A percentile compares a stretch with the other conserved stretches of the same genome.
phyloP scores from a whole-genome alignment of 352 stramenopile genomes.

The Pythium rhizo-oryzae region DNA sequence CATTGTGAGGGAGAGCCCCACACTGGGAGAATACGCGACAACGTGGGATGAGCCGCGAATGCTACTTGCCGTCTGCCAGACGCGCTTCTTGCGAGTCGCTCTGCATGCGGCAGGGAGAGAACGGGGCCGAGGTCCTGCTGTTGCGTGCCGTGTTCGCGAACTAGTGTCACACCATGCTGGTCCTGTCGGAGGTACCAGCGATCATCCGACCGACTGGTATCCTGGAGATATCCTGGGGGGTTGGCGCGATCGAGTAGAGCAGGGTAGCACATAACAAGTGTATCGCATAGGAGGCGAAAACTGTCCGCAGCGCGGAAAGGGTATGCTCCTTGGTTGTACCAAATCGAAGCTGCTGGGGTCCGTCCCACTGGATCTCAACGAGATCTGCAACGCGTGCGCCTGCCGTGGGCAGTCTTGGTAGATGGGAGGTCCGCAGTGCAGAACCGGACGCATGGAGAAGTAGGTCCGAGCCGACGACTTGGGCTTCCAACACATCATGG shows the following conservation, averaged over 20 bases:
- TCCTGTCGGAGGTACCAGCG: background rate
- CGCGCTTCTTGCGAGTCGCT: background rate
- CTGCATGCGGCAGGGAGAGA: background rate
- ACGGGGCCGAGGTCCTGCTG: background rate
- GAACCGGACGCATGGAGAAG: too few species aligned
- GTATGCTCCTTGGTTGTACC: too few species aligned
- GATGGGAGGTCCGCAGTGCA: too few species aligned
- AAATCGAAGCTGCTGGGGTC: too few species aligned
- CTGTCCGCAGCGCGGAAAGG: background rate
- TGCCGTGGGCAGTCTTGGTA: too few species aligned
- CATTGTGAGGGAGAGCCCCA: background rate
- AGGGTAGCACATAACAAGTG: constrained; percentile 11
- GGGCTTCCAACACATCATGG: too few species aligned
- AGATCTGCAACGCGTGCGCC: too few species aligned
- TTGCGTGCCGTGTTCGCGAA: too few species aligned
- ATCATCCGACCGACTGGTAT: too few species aligned
- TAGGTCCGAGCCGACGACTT: too few species aligned
- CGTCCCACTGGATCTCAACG: too few species aligned
- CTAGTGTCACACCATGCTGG: too few species aligned
- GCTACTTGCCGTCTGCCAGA: background rate
- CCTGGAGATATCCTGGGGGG: background rate
- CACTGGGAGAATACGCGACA: background rate
- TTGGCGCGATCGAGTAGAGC: background rate
- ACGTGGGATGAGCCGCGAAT: background rate
- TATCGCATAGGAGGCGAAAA: constrained; percentile 8